Conservation (phyloP, 768 basidiomycete genomes). For the Neoboletus subvelutipes region DNA sequence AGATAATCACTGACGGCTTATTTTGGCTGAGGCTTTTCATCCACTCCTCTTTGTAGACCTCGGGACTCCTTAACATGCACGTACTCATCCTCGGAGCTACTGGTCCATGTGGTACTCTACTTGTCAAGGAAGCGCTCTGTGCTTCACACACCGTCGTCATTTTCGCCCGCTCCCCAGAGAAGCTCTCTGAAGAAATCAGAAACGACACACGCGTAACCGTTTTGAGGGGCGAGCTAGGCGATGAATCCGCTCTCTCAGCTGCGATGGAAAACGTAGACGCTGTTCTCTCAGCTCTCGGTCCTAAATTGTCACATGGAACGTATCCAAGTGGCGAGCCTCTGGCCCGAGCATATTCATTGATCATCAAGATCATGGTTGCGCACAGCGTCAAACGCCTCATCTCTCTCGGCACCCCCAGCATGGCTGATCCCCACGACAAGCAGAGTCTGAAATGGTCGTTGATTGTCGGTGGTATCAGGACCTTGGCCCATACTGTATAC, state of each 20-base stretch:
- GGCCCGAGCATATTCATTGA: constrained; percentile 53
- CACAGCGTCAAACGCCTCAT: constrained; percentile 58
- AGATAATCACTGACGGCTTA: background rate
- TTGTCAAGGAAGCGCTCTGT: constrained; percentile 55
- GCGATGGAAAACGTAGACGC: constrained; percentile 59
- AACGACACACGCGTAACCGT: constrained; percentile 47
- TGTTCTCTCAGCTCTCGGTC: constrained; percentile 69
- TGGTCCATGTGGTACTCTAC: constrained; percentile 55
- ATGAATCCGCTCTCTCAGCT: constrained; percentile 46
- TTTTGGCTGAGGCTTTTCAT: background rate
- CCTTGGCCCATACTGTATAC: constrained; percentile 56
- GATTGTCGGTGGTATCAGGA: constrained; percentile 38
- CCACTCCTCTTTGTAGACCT: background rate
- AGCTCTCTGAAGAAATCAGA: constrained; percentile 52
- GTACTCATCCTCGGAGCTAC: constrained; percentile 72
- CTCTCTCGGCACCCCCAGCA: constrained; percentile 65
- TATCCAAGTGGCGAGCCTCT: constrained; percentile 54
- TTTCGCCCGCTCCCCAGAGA: constrained; percentile 64
- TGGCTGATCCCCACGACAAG: constrained; percentile 59
- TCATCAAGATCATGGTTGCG: constrained; percentile 58
- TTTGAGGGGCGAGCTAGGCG: constrained; percentile 55
- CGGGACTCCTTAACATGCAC: constrained; percentile 36
- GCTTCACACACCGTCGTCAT: constrained; percentile 50
- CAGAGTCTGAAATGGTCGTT: constrained; percentile 40
- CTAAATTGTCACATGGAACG: constrained; percentile 38